Base-by-base conservation (phyloP, 495 filamentous ascomycete species). In the Neurospora pannonica region DNA sequence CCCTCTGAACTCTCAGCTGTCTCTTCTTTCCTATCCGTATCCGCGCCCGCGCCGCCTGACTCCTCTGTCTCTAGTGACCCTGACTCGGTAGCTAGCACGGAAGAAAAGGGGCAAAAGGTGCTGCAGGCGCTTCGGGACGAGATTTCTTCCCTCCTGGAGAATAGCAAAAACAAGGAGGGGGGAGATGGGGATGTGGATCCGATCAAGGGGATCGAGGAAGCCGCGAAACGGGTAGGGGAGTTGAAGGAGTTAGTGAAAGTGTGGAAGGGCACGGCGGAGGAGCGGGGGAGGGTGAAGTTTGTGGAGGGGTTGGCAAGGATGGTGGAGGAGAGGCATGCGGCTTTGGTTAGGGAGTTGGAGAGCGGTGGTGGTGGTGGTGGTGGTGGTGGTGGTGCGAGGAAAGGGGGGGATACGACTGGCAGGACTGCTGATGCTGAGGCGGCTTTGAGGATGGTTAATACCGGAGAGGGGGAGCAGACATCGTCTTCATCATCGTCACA, bases 231-330 rank as follows among this genome's bases (percentile, higher is more conserved):
- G 15, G 89, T 98, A 21, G 89, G 91, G 76, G 88, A 91, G 77
- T 83, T 99, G 36, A 89, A 92, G 74, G 86, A 88, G 67, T 84
- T 97, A 76, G 87, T 88, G 17, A 81, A 82, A 15, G 90, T 98
- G n/a, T 98, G 97, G 93, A 94, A 93, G 78, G 94, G 94, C 1
- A 97, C 97, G 21, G 92, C 92, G 0, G 96, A 98, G 86, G 96
- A 97, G 76, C 95, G 92, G 79, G 94, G 94, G 37, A 86, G 97
- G 75, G 83, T 84, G 13, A 91, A 89, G 72, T 93, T 98, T 79
- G 90, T 99, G 70, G 94, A 98, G 74, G 86, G 88, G 71, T 79
- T 99, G 73, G 89, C 89, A 43, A 86, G 87, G 85, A 84, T 87
- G 83, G 87, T 88, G 17, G 87, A 88, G 77, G 87, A 88, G 72